Base-by-base conservation (phyloP, 2,329 filamentous ascomycete species). In the Alternaria arbusti region DNA sequence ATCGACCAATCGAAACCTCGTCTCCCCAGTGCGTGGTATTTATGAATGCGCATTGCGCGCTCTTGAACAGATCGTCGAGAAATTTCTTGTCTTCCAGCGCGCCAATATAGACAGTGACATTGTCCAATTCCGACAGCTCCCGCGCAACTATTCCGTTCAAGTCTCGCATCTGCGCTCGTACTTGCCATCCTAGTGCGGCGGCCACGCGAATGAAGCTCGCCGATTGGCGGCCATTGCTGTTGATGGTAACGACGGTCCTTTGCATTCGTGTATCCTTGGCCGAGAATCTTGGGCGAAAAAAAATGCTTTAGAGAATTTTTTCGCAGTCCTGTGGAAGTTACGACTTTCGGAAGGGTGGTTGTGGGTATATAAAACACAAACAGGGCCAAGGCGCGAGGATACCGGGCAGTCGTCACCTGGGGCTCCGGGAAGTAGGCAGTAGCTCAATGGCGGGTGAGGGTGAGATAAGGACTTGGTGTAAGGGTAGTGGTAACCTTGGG, bases 11-110 rank as follows among this genome's bases (percentile, higher is more conserved):
- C 43, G 90, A 89, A 62, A 96, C 87, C 84, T 99, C 96, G 81
- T 98, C 94, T 55, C 95, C 96, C 84, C 96, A 97, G 74, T 97
- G 96, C 6, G 94, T 97, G 45, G 96, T 99, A 83, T 99, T 99
- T 84, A 98, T 94, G 81, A 98, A 99, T 63, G 96, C 96, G 55
- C 96, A 86, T 72, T 96, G 91, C 22, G 92, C 91, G 65, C 92
- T 93, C 40, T 86, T 84, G 85, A 98, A 98, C 20, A 98, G 86
- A 69, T 91, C 86, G 57, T 87, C 85, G 75, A 97, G 91, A 69
- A 97, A 84, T 71, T 89, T 86, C 77, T 93, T 93, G 74, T 95
- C 88, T 66, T 91, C 87, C 66, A 91, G 74, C 77, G 87, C 67
- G 79, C 92, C 84, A 85, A 91, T 81, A 83, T 89, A 82, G 54